These are phyloP conservation scores for Pseudozyma tsukubaensis DNA, from an alignment of 1,284 basidiomycete genomes.

Conservation along the genomic window DNA sequence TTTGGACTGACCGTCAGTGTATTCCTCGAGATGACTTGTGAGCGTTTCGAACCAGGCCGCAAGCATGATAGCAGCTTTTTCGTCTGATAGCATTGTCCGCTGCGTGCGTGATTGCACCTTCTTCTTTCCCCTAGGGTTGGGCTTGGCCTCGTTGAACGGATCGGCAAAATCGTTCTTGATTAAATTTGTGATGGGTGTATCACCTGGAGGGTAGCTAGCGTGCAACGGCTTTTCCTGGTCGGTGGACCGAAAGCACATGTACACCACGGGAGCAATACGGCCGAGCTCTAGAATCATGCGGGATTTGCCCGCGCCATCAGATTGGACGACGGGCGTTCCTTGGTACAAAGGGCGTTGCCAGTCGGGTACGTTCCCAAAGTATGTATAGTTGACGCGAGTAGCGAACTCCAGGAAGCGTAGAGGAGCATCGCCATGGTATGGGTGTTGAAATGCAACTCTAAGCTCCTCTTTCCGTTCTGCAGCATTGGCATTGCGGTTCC, in stretches of 20 bases:
- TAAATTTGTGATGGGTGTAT: too few relatives aligned
- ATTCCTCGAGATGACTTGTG: neutral
- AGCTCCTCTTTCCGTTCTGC: too few relatives aligned
- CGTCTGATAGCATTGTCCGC: constrained; percentile 1
- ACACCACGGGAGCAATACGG: neutral
- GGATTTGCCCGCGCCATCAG: constrained; percentile 15
- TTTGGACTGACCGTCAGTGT: neutral
- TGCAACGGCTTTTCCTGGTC: neutral
- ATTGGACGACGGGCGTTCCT: constrained; percentile 14
- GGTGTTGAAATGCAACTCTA: too few relatives aligned
- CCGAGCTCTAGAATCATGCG: constrained; percentile 9
- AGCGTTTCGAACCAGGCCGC: constrained; percentile 8
- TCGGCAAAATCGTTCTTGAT: too few relatives aligned
- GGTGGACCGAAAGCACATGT: neutral
- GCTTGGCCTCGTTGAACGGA: too few relatives aligned
- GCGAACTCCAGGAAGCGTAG: constrained; percentile 5
- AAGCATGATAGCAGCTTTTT: constrained; percentile 6
- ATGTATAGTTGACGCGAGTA: neutral
- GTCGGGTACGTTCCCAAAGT: too few relatives aligned
- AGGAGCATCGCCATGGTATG: neutral
- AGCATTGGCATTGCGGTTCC: too few relatives aligned
- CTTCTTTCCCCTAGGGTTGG: too few relatives aligned
- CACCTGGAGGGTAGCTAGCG: constrained; percentile 5
- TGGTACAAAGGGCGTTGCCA: neutral
- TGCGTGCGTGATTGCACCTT: too few relatives aligned